Base-by-base conservation (phyloP, 1,139 yeast species). In the Pichia sp. region DNA sequence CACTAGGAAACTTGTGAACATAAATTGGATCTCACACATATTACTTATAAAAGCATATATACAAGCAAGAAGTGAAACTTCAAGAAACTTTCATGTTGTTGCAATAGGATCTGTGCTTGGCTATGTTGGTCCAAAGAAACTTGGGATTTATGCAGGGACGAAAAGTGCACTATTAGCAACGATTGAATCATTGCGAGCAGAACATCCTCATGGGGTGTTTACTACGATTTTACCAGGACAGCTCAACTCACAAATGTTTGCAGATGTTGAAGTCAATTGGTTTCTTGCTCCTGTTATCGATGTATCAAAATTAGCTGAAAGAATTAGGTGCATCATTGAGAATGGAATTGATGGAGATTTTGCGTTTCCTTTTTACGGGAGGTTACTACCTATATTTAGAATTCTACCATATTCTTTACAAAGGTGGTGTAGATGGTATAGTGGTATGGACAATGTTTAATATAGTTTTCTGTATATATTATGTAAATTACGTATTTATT, bases 41-140 rank as follows among this genome's bases (percentile, higher is more conserved):
- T 64, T 72, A 57, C 63, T 82, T 1, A 58, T 76, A 19, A 68
- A 71, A 47, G 55, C 54, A 18, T 60, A 75, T 9, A 51, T 80
- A 15, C 12, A 15, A 7, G 10, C 9, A n/a, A 44, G 49, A 4
- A 59, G 59, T 35, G 30, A 23, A 11, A n/a, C n/a, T n/a, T n/a
- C n/a, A n/a, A n/a, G n/a, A n/a, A 15, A 50, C 42, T 67, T 82
- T 4, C 82, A 72, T 47, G 59, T 84, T 4, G 77, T 84, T 9
- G 72, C 79, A 2, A 59, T 86, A 2, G 71, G 93, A 1, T 83
- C 93, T 1, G 72, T 83, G 0, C 60, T 86, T 23, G 95, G 94
- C 0, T 63, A 72, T 4, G 64, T 84, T 17, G 82, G 89, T 0
- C 94, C 96, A 0, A 71, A 72, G 10, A 74, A 77, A 49, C 69